phyloP scores from a whole-genome alignment of 2,329 filamentous ascomycete species.

The Ophiostoma australiae region DNA sequence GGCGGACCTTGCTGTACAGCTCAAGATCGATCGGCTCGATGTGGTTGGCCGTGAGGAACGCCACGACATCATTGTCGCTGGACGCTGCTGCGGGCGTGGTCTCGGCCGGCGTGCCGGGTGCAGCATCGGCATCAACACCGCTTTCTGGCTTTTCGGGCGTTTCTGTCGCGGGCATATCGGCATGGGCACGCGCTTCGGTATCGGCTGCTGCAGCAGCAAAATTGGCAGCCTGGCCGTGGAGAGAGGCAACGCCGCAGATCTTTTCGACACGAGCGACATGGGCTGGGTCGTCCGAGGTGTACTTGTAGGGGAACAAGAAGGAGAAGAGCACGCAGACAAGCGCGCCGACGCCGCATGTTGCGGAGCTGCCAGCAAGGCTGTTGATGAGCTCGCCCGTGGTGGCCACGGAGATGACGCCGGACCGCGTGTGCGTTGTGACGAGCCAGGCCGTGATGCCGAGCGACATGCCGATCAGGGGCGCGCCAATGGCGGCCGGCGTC shows the following conservation, averaged over 20 bases:
- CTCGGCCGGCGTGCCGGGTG: neutral
- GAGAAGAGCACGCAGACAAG: slow-evolving; percentile 31
- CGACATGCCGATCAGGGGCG: slow-evolving; percentile 36
- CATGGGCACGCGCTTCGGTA: neutral
- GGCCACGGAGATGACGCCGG: slow-evolving; percentile 35
- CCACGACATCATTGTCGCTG: slow-evolving; percentile 40
- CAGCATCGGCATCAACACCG: neutral
- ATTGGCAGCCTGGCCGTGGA: neutral
- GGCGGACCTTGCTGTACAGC: slow-evolving; percentile 35
- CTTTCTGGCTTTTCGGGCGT: neutral
- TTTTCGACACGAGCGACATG: neutral
- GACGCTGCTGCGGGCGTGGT: slow-evolving; percentile 30
- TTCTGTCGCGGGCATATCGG: neutral
- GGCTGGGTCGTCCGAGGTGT: neutral
- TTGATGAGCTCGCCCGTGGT: slow-evolving; percentile 38
- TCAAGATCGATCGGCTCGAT: slow-evolving; percentile 41
- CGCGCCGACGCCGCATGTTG: slow-evolving; percentile 37
- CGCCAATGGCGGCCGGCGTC: slow-evolving; percentile 35
- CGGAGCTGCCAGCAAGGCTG: slow-evolving; percentile 38
- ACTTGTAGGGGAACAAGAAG: neutral
- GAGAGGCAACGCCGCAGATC: neutral
- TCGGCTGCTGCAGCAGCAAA: neutral
- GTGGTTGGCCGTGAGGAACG: slow-evolving; percentile 38
- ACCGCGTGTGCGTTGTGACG: slow-evolving; percentile 35
- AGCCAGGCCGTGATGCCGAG: slow-evolving; percentile 38